Percentiles rank a stretch among this genome's conserved stretches.
Evolutionary conservation across 768 basidiomycete species (phyloP).

Genomic region (Boletus sensibilis): DNA sequence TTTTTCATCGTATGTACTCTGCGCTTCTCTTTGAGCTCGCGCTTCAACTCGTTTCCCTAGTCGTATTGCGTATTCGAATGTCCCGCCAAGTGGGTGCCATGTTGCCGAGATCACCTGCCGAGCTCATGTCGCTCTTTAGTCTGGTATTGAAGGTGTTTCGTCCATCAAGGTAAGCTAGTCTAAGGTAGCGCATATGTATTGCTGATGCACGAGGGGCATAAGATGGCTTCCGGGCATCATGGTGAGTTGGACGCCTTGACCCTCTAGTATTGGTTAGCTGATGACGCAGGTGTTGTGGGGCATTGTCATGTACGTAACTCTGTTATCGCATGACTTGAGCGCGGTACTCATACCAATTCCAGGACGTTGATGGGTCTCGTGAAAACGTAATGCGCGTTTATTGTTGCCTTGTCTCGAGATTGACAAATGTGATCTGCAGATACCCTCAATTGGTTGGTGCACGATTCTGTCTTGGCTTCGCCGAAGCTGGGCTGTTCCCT

Average conservation of each 20-base stretch:
- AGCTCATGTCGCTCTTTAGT: conserved; percentile 1
- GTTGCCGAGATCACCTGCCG: not conserved
- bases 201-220: conserved; percentile 12
- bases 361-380: conserved; percentile 70
- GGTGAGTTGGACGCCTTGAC: conserved; percentile 32
- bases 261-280: not conserved
- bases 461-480: conserved; percentile 58
- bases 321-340: not conserved
- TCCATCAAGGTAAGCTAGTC: conserved; percentile 51
- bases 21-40: not conserved
- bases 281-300: conserved; percentile 58
- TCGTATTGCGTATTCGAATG: conserved; percentile 52
- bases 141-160: conserved; percentile 57
- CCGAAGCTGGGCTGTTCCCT: conserved; percentile 72
- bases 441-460: conserved; percentile 60
- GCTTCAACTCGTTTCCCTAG: conserved; percentile 2
- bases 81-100: conserved; percentile 55
- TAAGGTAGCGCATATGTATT: not conserved
- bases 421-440: conserved; percentile 31
- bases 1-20: conserved; percentile 59
- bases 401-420: not conserved
- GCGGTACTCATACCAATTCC: not conserved
- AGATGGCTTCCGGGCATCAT: conserved; percentile 68
- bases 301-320: conserved; percentile 47
- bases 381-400: conserved; percentile 44